A percentile compares a stretch with the other conserved stretches of the same genome.
These are phyloP conservation scores for Eutrema salsugineum DNA, from an alignment of 441 rosid genomes.

Conservation along the genomic window DNA sequence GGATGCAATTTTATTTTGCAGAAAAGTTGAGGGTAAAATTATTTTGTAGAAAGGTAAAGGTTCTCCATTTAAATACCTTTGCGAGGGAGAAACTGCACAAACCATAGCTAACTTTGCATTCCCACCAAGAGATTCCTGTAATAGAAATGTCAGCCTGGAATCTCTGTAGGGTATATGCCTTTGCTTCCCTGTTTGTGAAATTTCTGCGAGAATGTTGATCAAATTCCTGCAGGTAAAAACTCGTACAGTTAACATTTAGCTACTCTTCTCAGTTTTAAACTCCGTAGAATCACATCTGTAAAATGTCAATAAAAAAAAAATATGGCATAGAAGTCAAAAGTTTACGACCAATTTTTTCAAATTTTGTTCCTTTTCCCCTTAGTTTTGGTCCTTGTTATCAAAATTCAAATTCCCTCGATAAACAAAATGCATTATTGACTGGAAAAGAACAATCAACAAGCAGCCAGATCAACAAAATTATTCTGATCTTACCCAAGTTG, in stretches of 20 bases:
- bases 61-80: slow-evolving; percentile 57
- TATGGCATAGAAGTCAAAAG: background rate
- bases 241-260: background rate
- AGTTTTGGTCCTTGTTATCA: background rate
- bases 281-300: background rate
- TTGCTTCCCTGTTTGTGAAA: slow-evolving; percentile 95
- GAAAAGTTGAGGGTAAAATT: background rate
- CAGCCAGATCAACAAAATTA: background rate
- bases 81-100: slow-evolving; percentile 94
- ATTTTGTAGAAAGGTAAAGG: background rate
- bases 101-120: slow-evolving; percentile 98
- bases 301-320: background rate
- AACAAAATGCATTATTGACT: slow-evolving; percentile 2
- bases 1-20: slow-evolving; percentile 3
- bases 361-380: background rate
- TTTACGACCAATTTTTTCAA: background rate
- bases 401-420: background rate
- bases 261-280: slow-evolving; percentile 4
- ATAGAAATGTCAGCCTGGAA: slow-evolving; percentile 90
- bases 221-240: slow-evolving; percentile 68
- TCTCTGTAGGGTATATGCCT: slow-evolving; percentile 99
- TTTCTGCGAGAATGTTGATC: slow-evolving; percentile 97
- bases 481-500: slow-evolving; percentile 84
- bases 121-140: slow-evolving; percentile 99
- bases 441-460: background rate